Evolutionary conservation across 345 rosid species (phyloP).

Genomic region (Arabidopsis arenosa): DNA sequence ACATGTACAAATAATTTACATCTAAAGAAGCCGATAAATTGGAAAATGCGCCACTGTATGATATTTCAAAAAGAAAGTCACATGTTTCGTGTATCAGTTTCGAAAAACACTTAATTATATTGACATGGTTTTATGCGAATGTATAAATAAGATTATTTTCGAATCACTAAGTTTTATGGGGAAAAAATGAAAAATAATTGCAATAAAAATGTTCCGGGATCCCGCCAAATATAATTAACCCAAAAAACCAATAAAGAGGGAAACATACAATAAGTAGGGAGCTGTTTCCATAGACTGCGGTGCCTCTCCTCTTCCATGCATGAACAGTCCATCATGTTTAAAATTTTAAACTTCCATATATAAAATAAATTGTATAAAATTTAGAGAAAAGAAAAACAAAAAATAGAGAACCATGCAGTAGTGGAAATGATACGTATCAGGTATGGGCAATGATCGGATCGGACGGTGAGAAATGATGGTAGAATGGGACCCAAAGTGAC

Average conservation of each 20-base stretch:
- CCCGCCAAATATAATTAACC: constrained; percentile 31
- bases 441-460: constrained; percentile 29
- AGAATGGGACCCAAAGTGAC: constrained; percentile 26
- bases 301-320: constrained; percentile 40
- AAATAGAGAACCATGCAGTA: constrained; percentile 28
- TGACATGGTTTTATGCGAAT: neutral
- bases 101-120: neutral
- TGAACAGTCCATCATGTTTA: constrained; percentile 25
- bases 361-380: neutral
- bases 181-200: neutral
- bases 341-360: neutral
- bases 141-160: neutral
- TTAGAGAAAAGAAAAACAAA: neutral
- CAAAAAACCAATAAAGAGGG: constrained; percentile 12
- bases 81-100: neutral
- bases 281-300: constrained; percentile 34
- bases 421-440: neutral
- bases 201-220: constrained; percentile 24
- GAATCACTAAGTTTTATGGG: neutral
- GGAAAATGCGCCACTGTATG: constrained; percentile 13
- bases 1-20: constrained; percentile 1
- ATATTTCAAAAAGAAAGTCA: neutral
- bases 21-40: neutral
- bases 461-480: constrained; percentile 37
- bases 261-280: constrained; percentile 34